A percentile compares a stretch with the other conserved stretches of the same genome.
These are phyloP conservation scores for Ascochyta rabiei DNA, from an alignment of 2,329 filamentous ascomycete genomes.

Conservation along the genomic window DNA sequence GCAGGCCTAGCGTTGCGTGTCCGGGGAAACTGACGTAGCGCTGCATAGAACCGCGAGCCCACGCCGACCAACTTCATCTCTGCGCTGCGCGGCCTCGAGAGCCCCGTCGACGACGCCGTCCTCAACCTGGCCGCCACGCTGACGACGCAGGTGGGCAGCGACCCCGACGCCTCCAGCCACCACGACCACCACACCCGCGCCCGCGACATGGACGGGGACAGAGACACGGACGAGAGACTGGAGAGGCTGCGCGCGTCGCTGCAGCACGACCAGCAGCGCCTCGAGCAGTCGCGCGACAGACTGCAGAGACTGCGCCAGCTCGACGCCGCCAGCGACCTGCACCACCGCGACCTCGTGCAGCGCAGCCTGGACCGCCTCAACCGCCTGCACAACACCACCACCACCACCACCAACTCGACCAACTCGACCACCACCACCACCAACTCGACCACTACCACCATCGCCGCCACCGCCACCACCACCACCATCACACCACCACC, in stretches of 20 bases:
- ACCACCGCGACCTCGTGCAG: conserved; percentile 50
- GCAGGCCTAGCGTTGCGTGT: background rate
- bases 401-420: background rate
- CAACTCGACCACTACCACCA: too few relatives aligned
- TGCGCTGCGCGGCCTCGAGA: conserved; percentile 54
- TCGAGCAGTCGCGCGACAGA: conserved; percentile 23
- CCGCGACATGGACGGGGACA: conserved; percentile 42
- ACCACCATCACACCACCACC: background rate
- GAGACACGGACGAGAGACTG: conserved; percentile 40
- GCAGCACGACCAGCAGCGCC: conserved; percentile 33
- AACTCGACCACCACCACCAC: background rate
- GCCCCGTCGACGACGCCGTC: conserved; percentile 49
- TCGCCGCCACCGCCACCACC: too few relatives aligned
- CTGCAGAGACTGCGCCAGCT: conserved; percentile 35
- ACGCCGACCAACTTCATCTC: conserved; percentile 53
- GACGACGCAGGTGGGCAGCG: conserved; percentile 53
- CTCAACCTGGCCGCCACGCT: conserved; percentile 58
- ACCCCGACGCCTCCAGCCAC: conserved; percentile 45
- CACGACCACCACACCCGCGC: too few relatives aligned
- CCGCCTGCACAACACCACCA: conserved; percentile 44
- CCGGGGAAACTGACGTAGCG: conserved; percentile 29
- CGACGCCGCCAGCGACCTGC: conserved; percentile 40
- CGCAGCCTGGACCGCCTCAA: conserved; percentile 50
- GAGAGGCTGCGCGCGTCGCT: conserved; percentile 34
- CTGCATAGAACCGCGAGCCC: conserved; percentile 34